These are phyloP conservation scores for Picea sitchensis DNA, from an alignment of 75 land plant genomes.

Conservation along the genomic window DNA sequence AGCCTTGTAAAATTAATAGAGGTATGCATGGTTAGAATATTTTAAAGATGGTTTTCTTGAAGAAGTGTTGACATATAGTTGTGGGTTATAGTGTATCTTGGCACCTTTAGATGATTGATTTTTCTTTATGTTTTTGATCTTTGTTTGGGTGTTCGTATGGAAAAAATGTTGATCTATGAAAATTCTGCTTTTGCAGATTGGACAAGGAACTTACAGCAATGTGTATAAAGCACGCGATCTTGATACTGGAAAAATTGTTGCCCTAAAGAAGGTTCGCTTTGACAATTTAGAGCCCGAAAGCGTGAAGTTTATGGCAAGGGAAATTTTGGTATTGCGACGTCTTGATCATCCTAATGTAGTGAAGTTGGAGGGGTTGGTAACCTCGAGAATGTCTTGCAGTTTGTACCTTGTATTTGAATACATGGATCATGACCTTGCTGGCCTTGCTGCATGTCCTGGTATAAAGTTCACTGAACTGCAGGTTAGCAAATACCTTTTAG, in stretches of 20 bases:
- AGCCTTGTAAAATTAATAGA: no score
- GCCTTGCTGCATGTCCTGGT: conserved; percentile 44
- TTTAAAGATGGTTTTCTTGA: no score
- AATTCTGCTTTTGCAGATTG: conserved; percentile 44
- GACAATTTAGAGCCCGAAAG: conserved; percentile 89
- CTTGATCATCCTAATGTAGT: conserved; percentile 87
- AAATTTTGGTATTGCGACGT: conserved; percentile 70
- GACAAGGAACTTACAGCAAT: conserved; percentile 92
- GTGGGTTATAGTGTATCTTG: no score
- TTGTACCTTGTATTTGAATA: conserved; percentile 81
- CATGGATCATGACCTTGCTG: conserved; percentile 79
- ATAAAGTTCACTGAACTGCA: conserved; percentile 68
- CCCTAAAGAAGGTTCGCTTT: conserved; percentile 85
- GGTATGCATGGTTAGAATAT: no score
- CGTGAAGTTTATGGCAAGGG: conserved; percentile 88
- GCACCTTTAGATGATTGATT: no score
- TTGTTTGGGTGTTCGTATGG: no score
- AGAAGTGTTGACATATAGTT: no score
- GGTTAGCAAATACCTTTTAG: conserved; percentile 23
- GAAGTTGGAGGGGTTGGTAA: conserved; percentile 83
- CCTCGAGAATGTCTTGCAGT: conserved; percentile 77
- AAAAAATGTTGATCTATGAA: no score
- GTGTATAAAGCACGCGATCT: conserved; percentile 84
- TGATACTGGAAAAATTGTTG: conserved; percentile 67
- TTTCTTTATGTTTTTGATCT: no score